Conservation (phyloP, 768 basidiomycete genomes). For the Sarcodon sp. region DNA sequence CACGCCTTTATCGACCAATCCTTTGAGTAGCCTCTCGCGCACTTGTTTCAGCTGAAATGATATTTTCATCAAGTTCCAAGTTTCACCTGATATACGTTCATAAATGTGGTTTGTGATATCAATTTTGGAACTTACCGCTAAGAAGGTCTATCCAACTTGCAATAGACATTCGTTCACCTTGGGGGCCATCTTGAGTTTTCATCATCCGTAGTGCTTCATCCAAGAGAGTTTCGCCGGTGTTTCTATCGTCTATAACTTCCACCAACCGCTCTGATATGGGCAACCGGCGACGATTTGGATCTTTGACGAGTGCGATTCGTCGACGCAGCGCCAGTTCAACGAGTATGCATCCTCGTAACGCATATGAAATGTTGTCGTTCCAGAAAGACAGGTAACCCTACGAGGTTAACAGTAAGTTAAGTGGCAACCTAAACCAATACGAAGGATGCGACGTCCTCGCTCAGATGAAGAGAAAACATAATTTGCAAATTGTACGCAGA, state of each 20-base stretch:
- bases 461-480: neutral
- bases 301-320: constrained; percentile 83
- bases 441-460: neutral
- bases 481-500: constrained; percentile 1
- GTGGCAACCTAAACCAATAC: neutral
- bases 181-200: constrained; percentile 48
- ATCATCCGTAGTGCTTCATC: constrained; percentile 97
- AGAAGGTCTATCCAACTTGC: constrained; percentile 94
- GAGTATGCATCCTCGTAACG: constrained; percentile 94
- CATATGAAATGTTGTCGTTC: constrained; percentile 99
- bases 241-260: constrained; percentile 84
- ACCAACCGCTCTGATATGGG: constrained; percentile 74
- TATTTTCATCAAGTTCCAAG: constrained; percentile 99
- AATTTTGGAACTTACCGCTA: constrained; percentile 52
- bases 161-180: constrained; percentile 59
- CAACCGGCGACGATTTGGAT: constrained; percentile 62
- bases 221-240: constrained; percentile 92
- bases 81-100: constrained; percentile 59
- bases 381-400: constrained; percentile 95
- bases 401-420: neutral
- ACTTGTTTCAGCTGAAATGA: constrained; percentile 99
- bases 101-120: neutral
- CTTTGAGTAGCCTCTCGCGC: constrained; percentile 91
- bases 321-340: constrained; percentile 94
- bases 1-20: constrained; percentile 96